Percentiles rank a stretch among this genome's conserved stretches.
phyloP scores from a whole-genome alignment of 2,329 filamentous ascomycete species.

The Fusarium stilboides region DNA sequence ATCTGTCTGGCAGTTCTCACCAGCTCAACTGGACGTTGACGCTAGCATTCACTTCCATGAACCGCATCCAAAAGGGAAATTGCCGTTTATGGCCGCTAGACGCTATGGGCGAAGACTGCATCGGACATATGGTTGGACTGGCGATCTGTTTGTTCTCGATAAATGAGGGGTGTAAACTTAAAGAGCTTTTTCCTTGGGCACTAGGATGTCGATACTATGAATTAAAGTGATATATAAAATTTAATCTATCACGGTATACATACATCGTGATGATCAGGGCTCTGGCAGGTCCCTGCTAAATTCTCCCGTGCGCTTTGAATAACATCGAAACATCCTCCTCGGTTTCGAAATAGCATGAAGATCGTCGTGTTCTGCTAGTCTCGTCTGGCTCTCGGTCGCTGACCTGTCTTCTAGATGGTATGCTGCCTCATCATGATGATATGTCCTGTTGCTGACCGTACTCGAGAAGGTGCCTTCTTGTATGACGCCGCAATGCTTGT shows the following conservation, averaged over 20 bases:
- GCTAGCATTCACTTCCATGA: conserved; percentile 73
- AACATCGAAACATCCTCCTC: conserved; percentile 26
- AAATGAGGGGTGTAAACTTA: background rate
- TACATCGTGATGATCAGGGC: conserved; percentile 4
- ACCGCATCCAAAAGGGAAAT: conserved; percentile 69
- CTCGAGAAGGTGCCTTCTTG: conserved; percentile 41
- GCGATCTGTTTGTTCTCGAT: conserved; percentile 59
- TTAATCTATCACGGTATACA: background rate
- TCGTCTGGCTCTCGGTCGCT: conserved; percentile 12
- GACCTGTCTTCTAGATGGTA: conserved; percentile 23
- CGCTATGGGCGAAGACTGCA: conserved; percentile 64
- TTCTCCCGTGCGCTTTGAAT: conserved; percentile 27
- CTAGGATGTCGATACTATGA: too few relatives aligned
- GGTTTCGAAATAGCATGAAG: conserved; percentile 21
- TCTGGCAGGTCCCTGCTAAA: conserved; percentile 29
- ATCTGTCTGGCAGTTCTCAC: conserved; percentile 73
- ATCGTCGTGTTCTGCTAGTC: conserved; percentile 3
- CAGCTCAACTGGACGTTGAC: conserved; percentile 57
- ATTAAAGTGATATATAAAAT: background rate
- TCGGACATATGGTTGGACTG: conserved; percentile 66
- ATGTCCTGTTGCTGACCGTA: conserved; percentile 26
- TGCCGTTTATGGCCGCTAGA: conserved; percentile 63
- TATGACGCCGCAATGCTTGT: conserved; percentile 37
- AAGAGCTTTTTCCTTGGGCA: too few relatives aligned
- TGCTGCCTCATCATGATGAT: background rate